Base-by-base conservation (phyloP, 1,284 basidiomycete genomes). In the Xerocomus amazonicus region DNA sequence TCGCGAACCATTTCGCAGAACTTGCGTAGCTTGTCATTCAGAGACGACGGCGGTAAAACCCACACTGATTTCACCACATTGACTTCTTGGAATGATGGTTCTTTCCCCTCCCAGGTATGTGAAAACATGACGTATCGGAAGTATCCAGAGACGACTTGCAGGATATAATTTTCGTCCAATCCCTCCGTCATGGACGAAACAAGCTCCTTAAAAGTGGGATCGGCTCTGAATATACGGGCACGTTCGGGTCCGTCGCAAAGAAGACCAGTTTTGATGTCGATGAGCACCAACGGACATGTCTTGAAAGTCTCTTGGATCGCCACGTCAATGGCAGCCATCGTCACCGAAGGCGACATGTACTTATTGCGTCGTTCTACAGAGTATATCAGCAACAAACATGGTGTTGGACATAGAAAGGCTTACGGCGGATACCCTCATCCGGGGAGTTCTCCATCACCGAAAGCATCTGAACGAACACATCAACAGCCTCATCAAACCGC, bases 61-160 rank as follows among this genome's bases (percentile, higher is more conserved):
- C 48, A 59, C 23, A 61, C 46, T 2, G 48, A 56, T 26, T 40
- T 43, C 4, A 43, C 48, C 16, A 14, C 10, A 6, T 41, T 47
- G 8, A 59, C 50, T 9, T 58, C 55, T n/a, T 60, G 55, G 17
- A 60, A 58, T 1, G 42, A 45, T 7, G 60, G 55, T 35, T 59
- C 58, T 12, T 56, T 37, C 36, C 47, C 45, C 34, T 60, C 49
- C 60, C 58, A 62, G 2, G 9, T 40, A 27, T 62, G 58, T 3
- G 60, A 60, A 36, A 62, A 42, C 50, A 58, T 58, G 16, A 49
- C 47, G 12, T 57, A 62, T 47, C 33, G 37, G 36, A 58, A 59
- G 23, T 59, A 62, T 43, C 16, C 38, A 4, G 42, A 26, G 12
- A 58, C 49, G 6, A 37, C 47, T 29, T 35, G 46, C 7, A 36